These are phyloP conservation scores for Eucalyptus cloeziana DNA, from an alignment of 345 rosid genomes.

Conservation along the genomic window DNA sequence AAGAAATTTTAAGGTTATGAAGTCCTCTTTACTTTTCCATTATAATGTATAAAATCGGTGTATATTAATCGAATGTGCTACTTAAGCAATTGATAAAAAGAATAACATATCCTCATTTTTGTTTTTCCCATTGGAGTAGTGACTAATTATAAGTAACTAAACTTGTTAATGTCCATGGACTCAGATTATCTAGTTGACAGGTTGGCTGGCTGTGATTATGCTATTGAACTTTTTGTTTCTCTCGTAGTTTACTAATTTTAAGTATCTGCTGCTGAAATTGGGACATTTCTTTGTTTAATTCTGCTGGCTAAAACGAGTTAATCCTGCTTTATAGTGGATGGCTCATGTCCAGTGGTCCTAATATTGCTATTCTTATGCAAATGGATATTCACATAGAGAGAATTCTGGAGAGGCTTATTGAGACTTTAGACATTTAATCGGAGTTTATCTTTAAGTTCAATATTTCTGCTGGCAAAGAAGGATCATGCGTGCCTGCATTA, in stretches of 20 bases:
- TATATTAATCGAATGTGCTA: too few relatives aligned
- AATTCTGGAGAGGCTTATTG: neutral
- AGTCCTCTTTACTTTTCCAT: too few relatives aligned
- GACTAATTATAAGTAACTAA: too few relatives aligned
- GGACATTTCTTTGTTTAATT: neutral
- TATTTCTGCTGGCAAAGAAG: neutral
- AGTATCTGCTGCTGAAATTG: neutral
- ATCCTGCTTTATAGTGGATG: neutral
- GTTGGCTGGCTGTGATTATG: slow-evolving; percentile 7
- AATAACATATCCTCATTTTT: too few relatives aligned
- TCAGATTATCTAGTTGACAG: slow-evolving; percentile 89
- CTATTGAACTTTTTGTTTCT: neutral
- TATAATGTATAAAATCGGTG: too few relatives aligned
- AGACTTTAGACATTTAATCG: neutral
- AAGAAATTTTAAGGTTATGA: too few relatives aligned
- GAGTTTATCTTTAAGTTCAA: neutral
- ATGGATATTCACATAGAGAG: neutral
- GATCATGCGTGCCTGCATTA: neutral
- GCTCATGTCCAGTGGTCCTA: neutral
- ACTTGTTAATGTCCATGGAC: slow-evolving; percentile 56
- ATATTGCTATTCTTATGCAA: too few relatives aligned
- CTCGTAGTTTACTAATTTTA: neutral
- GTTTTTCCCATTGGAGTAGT: too few relatives aligned
- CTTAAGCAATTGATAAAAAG: too few relatives aligned
- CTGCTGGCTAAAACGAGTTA: neutral